Evolutionary conservation across 2,329 filamentous ascomycete genomes (phyloP), one percentile per base, ranked within the genome.

Genomic region (Curvularia sp.): DNA sequence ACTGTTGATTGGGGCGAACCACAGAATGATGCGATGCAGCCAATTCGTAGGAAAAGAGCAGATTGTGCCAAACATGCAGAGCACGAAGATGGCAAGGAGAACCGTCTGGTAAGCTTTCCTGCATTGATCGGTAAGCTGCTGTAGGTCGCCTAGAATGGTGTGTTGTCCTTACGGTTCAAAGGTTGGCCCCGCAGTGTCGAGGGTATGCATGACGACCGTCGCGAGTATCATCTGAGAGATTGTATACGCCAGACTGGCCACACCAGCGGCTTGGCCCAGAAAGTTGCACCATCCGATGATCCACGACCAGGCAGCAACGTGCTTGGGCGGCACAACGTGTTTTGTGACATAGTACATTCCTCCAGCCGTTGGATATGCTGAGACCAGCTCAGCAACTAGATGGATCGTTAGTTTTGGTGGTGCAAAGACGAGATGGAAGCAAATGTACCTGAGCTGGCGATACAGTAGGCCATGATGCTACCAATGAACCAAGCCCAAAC

Each of bases 311-410:
- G 87, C 82, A 1, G 87, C 83, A 30, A 88, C 85, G 68, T 87
- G 83, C 55, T 86, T 81, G 15, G 80, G 77, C 8, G 86, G 86
- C 1, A 88, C 86, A 33, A 89, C 86, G 68, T 87, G 83, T 66
- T 88, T 88, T 9, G 85, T 87, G 33, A 88, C 86, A 70, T 88
- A 89, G 73, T 89, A 89, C 85, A 89, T 88, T 2, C 87, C 87
- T 20, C 86, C 86, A 2, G 86, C 86, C 1, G 87, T 89, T 33
- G 87, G 87, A 75, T 89, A 89, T 31, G 86, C 86, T 7, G 86
- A 88, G 28, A 88, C 86, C 52, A 89, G 75, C 73, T 89, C 86
- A 43, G 86, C 83, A n/a, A 89, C 86, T 83, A 42, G 70, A 43
- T 2, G n/a, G n/a, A 7, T 9, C 38, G 30, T 57, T 42, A 60